Base-by-base conservation (phyloP, 2,329 filamentous ascomycete species). In the Aspergillus japonicus region DNA sequence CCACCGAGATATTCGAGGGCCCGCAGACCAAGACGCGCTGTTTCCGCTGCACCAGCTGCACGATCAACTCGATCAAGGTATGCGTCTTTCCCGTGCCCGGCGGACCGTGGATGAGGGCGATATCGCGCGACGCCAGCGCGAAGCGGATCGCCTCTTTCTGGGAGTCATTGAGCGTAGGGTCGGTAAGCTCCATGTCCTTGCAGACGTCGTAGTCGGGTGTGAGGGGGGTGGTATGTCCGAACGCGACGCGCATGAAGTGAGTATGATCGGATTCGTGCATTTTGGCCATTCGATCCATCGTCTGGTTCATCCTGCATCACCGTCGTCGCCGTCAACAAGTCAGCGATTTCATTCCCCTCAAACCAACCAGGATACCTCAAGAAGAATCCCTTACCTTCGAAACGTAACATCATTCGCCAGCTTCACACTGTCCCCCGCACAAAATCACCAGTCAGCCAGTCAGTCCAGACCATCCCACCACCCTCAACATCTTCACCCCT, bases 1-100 rank as follows among this genome's bases (percentile, higher is more conserved):
- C 95, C 1, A 99, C 95, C 0, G 92, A 95, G 67, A 99, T 93
- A 73, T 99, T 99, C 31, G 92, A 96, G 0, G 95, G 95, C 0
- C 94, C 95, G 69, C 95, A 98, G n/a, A 98, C 94, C 1, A 98
- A 82, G 11, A 98, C 82, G 1, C 92, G 86, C 56, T 88, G 83
- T 35, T 87, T 84, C 24, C 86, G 85, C 71, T 88, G 88, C 57
- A 96, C 81, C 67, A 98, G 80, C 71, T 99, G 95, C n/a, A 96
- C 82, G 62, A 99, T 96, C 12, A 99, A 82, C 75, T 99, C 95
- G 61, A 99, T 94, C 44, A 99, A 79, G 0, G 95, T 98, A 73
- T 98, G 94, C 0, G 95, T 99, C 76, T 99, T 99, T 52, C 95
- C 95, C 0, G 95, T 99, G 1, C 95, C 95, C 0, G 95, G 95